phyloP scores from a whole-genome alignment of 1,284 basidiomycete genomes.

The Pascua sp. region DNA sequence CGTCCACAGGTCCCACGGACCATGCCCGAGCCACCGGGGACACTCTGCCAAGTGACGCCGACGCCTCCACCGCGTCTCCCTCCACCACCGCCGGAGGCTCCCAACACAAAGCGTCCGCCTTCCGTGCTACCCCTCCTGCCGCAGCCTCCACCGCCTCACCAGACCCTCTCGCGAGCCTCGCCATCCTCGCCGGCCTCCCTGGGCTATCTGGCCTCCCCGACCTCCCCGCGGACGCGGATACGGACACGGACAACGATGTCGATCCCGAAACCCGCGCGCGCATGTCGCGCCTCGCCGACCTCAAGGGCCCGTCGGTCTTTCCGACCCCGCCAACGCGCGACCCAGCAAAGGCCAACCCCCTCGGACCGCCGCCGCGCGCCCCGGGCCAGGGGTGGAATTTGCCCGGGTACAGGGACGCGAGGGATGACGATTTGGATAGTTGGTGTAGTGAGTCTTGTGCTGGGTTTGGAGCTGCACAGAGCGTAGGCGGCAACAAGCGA shows the following conservation, averaged over 20 bases:
- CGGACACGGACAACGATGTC: constrained; percentile 1
- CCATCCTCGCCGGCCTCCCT: background rate
- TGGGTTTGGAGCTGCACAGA: no score
- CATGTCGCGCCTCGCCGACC: constrained; percentile 30
- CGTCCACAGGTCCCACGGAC: no score
- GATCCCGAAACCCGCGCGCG: constrained; percentile 20
- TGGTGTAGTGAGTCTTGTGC: constrained; percentile 44
- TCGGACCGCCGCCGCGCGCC: constrained; percentile 14
- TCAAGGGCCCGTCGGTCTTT: constrained; percentile 22
- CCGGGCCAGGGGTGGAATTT: constrained; percentile 29
- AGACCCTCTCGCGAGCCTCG: background rate
- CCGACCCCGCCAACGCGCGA: constrained; percentile 17
- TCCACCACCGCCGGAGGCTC: no score
- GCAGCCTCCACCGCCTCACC: background rate
- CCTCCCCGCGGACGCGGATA: background rate
- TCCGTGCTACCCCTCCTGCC: no score
- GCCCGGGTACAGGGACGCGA: constrained; percentile 34
- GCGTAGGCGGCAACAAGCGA: no score
- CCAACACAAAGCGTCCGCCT: no score
- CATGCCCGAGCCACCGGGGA: no score
- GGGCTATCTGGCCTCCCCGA: constrained; percentile 4
- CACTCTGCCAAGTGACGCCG: no score
- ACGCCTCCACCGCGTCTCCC: no score
- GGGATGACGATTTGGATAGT: constrained; percentile 41
- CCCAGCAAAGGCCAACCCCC: constrained; percentile 3